These are phyloP conservation scores for Debaryomyces singareniensis DNA, from an alignment of 1,139 yeast species.

Conservation along the genomic window DNA sequence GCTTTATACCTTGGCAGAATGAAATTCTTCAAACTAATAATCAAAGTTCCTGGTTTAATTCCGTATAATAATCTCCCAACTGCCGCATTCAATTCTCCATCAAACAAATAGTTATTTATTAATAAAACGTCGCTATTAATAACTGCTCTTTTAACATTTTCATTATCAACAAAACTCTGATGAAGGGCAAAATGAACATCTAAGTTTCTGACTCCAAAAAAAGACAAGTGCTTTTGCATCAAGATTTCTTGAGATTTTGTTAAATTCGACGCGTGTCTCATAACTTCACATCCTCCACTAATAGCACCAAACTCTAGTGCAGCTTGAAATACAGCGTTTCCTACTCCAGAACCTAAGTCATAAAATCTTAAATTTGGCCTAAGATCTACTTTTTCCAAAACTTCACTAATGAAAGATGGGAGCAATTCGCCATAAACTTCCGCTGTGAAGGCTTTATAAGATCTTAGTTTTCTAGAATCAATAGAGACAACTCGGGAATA, in stretches of 20 bases:
- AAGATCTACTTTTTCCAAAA: constrained; percentile 59
- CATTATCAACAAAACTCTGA: constrained; percentile 69
- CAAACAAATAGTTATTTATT: constrained; percentile 80
- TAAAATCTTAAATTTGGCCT: constrained; percentile 54
- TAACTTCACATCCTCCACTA: constrained; percentile 87
- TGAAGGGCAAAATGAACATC: constrained; percentile 51
- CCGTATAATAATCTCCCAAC: constrained; percentile 62
- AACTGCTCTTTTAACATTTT: constrained; percentile 45
- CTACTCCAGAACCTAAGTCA: constrained; percentile 92
- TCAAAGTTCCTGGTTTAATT: constrained; percentile 67
- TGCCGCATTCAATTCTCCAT: constrained; percentile 59
- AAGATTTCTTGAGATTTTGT: constrained; percentile 58
- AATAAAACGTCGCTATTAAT: constrained; percentile 65
- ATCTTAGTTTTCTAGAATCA: constrained; percentile 53
- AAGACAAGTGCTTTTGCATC: constrained; percentile 48
- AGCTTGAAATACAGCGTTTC: constrained; percentile 86
- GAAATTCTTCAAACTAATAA: constrained; percentile 72
- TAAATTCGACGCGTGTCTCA: constrained; percentile 72
- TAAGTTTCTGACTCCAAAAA: constrained; percentile 60
- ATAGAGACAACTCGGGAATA: constrained; percentile 80
- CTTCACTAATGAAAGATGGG: constrained; percentile 68
- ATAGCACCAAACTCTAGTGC: constrained; percentile 79
- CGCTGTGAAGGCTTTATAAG: constrained; percentile 82
- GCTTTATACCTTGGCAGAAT: constrained; percentile 54
- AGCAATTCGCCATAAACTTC: constrained; percentile 88